These are phyloP conservation scores for Sclerotinia spermophila DNA, from an alignment of 2,329 filamentous ascomycete genomes.

Conservation along the genomic window DNA sequence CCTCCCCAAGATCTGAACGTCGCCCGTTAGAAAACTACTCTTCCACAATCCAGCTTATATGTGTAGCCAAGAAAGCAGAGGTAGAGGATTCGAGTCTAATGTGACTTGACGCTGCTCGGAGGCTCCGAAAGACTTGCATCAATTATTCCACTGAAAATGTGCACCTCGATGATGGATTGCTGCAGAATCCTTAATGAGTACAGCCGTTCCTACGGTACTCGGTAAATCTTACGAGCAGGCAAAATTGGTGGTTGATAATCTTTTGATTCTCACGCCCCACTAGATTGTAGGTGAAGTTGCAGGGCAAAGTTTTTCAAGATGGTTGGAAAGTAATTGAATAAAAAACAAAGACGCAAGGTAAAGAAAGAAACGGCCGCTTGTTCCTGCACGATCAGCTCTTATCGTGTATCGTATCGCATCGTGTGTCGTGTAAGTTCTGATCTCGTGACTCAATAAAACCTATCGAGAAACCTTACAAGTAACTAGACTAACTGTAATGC, in stretches of 20 bases:
- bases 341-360: not conserved
- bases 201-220: constrained; percentile 13
- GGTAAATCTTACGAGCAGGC: constrained; percentile 3
- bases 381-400: constrained; percentile 6
- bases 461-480: not conserved
- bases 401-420: not conserved
- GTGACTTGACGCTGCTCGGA: not conserved
- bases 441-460: not conserved
- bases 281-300: constrained; percentile 3
- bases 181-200: constrained; percentile 15
- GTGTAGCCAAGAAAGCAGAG: not conserved
- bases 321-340: not conserved
- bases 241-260: constrained; percentile 7
- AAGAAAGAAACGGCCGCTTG: not conserved
- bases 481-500: not conserved
- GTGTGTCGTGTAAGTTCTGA: not conserved
- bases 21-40: not conserved
- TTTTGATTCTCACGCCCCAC: constrained; percentile 18
- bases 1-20: not conserved
- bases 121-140: constrained; percentile 15
- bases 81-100: not conserved
- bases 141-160: constrained; percentile 11
- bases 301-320: not conserved
- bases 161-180: not conserved
- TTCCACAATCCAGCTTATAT: not conserved